phyloP scores from a whole-genome alignment of 352 stramenopile genomes.

The Pythium phragmitis region DNA sequence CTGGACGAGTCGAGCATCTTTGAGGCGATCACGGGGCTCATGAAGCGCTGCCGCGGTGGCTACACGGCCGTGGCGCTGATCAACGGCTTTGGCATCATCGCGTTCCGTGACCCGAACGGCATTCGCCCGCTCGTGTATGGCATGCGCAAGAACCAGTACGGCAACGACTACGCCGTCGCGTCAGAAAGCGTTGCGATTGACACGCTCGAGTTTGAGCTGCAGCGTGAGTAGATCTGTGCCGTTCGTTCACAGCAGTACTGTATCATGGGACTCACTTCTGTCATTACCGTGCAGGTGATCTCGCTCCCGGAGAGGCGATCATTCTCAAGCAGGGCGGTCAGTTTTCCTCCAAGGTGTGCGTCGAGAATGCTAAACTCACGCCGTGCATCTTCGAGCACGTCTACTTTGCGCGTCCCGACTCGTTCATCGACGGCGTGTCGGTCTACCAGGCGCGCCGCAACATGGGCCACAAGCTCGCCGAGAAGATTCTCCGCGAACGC shows the following conservation, averaged over 20 bases:
- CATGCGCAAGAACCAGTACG: conserved; percentile 75
- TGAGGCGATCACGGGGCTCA: conserved; percentile 89
- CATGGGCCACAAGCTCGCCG: conserved; percentile 98
- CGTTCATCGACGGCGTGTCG: conserved; percentile 97
- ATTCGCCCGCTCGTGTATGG: conserved; percentile 97
- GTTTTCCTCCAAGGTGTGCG: conserved; percentile 87
- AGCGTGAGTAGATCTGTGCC: conserved; percentile 43
- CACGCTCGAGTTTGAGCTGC: conserved; percentile 95
- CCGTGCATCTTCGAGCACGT: conserved; percentile 99
- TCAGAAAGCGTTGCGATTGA: conserved; percentile 99
- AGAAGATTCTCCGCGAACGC: conserved; percentile 91
- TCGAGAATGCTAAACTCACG: conserved; percentile 57
- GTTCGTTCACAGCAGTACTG: not conserved
- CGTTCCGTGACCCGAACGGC: conserved; percentile 97
- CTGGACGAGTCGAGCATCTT: conserved; percentile 87
- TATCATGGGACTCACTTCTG: too few species aligned
- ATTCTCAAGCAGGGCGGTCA: conserved; percentile 90
- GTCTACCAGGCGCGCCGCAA: conserved; percentile 98
- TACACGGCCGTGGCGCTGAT: conserved; percentile 98
- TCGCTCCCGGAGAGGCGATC: conserved; percentile 96
- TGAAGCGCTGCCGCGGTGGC: conserved; percentile 94
- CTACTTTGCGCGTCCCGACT: conserved; percentile 99
- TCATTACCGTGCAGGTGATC: conserved; percentile 55
- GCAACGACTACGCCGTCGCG: conserved; percentile 93
- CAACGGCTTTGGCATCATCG: conserved; percentile 96